Evolutionary conservation across 1,284 basidiomycete genomes (phyloP).

Genomic region (Sanghuangporus baumii): DNA sequence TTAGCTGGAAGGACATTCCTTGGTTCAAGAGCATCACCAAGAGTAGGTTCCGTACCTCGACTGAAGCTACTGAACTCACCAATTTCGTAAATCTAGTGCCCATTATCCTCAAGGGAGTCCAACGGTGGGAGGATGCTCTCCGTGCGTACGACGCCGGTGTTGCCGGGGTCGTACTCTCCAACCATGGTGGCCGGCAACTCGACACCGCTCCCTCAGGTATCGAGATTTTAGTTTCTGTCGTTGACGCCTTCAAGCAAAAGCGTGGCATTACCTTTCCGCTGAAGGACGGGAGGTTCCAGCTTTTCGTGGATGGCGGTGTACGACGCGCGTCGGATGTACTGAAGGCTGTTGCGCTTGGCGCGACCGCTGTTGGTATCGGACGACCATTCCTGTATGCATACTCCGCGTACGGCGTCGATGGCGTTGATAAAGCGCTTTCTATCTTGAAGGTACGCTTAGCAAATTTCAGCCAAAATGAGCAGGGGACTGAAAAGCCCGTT

Average conservation of each 20-base stretch:
- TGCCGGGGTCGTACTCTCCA: slow-evolving; percentile 84
- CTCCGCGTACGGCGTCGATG: slow-evolving; percentile 82
- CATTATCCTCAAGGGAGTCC: slow-evolving; percentile 88
- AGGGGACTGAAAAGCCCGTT: neutral
- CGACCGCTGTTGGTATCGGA: slow-evolving; percentile 80
- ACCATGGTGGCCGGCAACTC: slow-evolving; percentile 90
- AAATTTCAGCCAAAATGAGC: neutral
- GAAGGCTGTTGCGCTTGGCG: slow-evolving; percentile 90
- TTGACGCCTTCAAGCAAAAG: slow-evolving; percentile 63
- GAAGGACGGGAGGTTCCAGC: slow-evolving; percentile 64
- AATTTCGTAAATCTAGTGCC: slow-evolving; percentile 56
- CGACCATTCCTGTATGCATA: slow-evolving; percentile 88
- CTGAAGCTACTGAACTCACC: neutral
- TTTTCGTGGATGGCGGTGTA: slow-evolving; percentile 92
- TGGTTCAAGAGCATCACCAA: slow-evolving; percentile 90
- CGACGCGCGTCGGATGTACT: slow-evolving; percentile 88
- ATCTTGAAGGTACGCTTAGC: slow-evolving; percentile 63
- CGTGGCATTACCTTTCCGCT: slow-evolving; percentile 56
- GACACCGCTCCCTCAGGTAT: slow-evolving; percentile 90
- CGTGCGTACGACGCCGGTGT: slow-evolving; percentile 81
- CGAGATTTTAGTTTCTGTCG: slow-evolving; percentile 86
- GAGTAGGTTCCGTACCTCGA: slow-evolving; percentile 39
- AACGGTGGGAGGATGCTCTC: slow-evolving; percentile 92
- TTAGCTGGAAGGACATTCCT: slow-evolving; percentile 82
- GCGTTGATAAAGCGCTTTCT: slow-evolving; percentile 70